Conservation (phyloP, 139 green algal genomes). For the Eudorina sp. region DNA sequence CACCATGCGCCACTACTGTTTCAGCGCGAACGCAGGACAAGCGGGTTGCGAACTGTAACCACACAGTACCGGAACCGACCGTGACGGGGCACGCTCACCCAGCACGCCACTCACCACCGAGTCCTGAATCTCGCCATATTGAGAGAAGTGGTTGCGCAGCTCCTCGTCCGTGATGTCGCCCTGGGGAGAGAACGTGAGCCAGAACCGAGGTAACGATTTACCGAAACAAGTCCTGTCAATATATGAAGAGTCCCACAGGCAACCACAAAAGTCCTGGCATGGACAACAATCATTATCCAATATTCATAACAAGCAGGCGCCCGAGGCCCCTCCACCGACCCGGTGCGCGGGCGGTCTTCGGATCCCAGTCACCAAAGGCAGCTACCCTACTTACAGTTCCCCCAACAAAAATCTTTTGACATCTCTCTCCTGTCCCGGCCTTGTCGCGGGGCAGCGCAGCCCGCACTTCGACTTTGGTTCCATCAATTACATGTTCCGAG, state of each 20-base stretch:
- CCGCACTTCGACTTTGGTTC: constrained; percentile 78
- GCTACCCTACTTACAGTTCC: constrained; percentile 71
- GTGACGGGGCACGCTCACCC: too few species aligned
- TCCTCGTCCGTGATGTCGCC: constrained; percentile 82
- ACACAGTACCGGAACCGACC: too few species aligned
- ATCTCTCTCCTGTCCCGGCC: constrained; percentile 63
- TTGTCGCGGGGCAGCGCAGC: constrained; percentile 78
- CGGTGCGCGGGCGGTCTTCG: too few species aligned
- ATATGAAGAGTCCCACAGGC: too few species aligned
- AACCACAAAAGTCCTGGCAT: too few species aligned
- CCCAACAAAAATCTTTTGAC: constrained; percentile 88
- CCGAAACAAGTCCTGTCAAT: too few species aligned
- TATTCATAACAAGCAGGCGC: too few species aligned
- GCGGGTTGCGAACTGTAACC: too few species aligned
- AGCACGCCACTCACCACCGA: constrained; percentile 51
- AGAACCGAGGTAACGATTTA: not conserved
- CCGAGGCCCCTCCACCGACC: too few species aligned
- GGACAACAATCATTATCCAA: too few species aligned
- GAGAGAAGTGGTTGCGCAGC: constrained; percentile 79
- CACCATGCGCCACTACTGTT: too few species aligned
- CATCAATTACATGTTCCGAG: constrained; percentile 76
- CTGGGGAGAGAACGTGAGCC: constrained; percentile 22
- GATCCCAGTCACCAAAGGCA: not conserved
- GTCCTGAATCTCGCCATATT: constrained; percentile 82
- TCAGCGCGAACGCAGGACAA: too few species aligned